Evolutionary conservation across 2,329 filamentous ascomycete genomes (phyloP).

Genomic region (Onygena corvina): DNA sequence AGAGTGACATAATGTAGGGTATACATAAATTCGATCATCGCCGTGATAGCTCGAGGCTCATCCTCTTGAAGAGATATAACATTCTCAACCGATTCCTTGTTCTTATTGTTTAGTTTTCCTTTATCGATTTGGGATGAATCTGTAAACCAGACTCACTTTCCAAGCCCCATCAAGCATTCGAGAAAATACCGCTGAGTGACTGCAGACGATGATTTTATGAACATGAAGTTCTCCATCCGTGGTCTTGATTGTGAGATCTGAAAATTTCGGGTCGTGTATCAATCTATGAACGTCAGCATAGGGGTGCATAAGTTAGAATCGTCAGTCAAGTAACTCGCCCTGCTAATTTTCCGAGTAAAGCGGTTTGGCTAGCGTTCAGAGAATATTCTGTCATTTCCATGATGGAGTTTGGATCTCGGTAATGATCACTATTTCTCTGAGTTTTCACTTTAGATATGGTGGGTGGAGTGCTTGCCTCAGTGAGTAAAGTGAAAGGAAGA

Average conservation of each 20-base stretch:
- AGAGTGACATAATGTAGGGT: constrained; percentile 9
- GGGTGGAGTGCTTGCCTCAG: no score
- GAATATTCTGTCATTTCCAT: background rate
- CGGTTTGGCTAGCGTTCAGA: no score
- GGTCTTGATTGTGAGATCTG: constrained; percentile 7
- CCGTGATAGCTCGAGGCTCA: constrained; percentile 16
- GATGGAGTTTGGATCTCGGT: background rate
- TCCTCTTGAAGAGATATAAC: constrained; percentile 16
- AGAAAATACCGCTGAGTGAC: constrained; percentile 7
- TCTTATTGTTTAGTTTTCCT: background rate
- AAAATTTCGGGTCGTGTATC: background rate
- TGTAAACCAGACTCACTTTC: constrained; percentile 5
- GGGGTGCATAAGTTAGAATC: background rate
- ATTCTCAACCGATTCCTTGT: constrained; percentile 6
- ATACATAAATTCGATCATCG: constrained; percentile 22
- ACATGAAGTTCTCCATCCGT: constrained; percentile 8
- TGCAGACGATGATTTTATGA: constrained; percentile 9
- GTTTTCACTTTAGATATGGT: no score
- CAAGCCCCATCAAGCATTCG: constrained; percentile 7
- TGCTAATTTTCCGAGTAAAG: no score
- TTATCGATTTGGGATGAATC: background rate
- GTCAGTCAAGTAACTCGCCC: background rate
- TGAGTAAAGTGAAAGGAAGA: no score
- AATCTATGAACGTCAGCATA: background rate
- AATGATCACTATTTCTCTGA: no score